Percentiles rank a stretch among this genome's conserved stretches.
Evolutionary conservation across 352 stramenopile genomes (phyloP).

Genomic region (Phytophthora europaea): DNA sequence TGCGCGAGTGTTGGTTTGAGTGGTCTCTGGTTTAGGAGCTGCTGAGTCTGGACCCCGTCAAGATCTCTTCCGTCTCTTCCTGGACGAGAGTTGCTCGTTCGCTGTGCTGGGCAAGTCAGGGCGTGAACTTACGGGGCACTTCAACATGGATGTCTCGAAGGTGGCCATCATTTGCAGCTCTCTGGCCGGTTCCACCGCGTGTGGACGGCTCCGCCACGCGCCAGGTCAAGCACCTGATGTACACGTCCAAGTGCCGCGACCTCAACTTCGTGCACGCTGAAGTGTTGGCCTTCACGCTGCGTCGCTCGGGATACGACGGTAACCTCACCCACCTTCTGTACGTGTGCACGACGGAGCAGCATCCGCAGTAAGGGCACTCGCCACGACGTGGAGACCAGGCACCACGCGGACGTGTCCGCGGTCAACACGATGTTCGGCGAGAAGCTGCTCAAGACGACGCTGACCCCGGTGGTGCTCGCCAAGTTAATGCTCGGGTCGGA

Average conservation of each 20-base stretch:
- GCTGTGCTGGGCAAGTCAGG: slow-evolving; percentile 95
- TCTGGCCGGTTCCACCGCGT: slow-evolving; percentile 90
- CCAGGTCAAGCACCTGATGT: slow-evolving; percentile 71
- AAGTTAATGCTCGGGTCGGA: slow-evolving; percentile 59
- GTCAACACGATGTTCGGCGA: slow-evolving; percentile 61
- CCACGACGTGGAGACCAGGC: slow-evolving; percentile 53
- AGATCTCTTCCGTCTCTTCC: slow-evolving; percentile 88
- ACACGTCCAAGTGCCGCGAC: slow-evolving; percentile 78
- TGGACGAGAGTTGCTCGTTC: slow-evolving; percentile 95
- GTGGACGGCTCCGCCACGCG: slow-evolving; percentile 52
- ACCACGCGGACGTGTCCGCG: slow-evolving; percentile 50
- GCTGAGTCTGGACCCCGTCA: slow-evolving; percentile 61
- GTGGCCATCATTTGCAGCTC: slow-evolving; percentile 97
- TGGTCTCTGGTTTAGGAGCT: slow-evolving; percentile 65
- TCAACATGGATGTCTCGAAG: slow-evolving; percentile 70
- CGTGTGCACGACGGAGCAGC: slow-evolving; percentile 56
- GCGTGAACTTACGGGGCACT: slow-evolving; percentile 88
- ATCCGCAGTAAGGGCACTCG: slow-evolving; percentile 60
- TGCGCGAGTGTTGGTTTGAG: slow-evolving; percentile 90
- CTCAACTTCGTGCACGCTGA: slow-evolving; percentile 75
- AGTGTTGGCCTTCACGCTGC: slow-evolving; percentile 77
- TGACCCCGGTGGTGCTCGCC: slow-evolving; percentile 66
- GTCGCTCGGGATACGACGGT: slow-evolving; percentile 57
- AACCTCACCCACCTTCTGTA: slow-evolving; percentile 83
- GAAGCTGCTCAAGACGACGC: slow-evolving; percentile 66